Evolutionary conservation across 768 basidiomycete species (phyloP).

Genomic region (Tylopilus felleus): DNA sequence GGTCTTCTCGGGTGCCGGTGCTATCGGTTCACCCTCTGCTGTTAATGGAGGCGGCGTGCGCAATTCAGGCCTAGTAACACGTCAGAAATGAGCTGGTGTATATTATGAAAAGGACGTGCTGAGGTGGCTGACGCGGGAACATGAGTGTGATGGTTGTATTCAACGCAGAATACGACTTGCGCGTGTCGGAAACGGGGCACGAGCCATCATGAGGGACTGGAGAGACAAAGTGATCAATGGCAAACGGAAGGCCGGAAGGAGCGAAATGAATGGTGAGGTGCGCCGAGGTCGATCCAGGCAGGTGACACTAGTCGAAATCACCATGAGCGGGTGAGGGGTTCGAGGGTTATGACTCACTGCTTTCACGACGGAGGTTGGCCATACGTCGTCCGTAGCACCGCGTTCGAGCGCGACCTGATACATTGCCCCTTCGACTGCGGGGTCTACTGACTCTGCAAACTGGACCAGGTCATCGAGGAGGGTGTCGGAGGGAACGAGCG

Average conservation of each 20-base stretch:
- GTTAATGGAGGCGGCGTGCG: conserved; percentile 65
- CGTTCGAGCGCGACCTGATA: conserved; percentile 71
- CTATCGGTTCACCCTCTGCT: conserved; percentile 59
- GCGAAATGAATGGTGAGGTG: conserved; percentile 54
- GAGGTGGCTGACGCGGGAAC: conserved; percentile 49
- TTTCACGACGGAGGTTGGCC: conserved; percentile 35
- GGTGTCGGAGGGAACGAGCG: conserved; percentile 39
- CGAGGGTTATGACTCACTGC: conserved; percentile 52
- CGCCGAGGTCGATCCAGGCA: conserved; percentile 52
- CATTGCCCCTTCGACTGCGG: conserved; percentile 41
- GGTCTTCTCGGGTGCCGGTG: conserved; percentile 63
- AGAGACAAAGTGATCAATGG: conserved; percentile 68
- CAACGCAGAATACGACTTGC: conserved; percentile 29
- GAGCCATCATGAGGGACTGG: conserved; percentile 67
- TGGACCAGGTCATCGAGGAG: conserved; percentile 45
- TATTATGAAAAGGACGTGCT: conserved; percentile 38
- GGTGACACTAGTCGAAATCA: conserved; percentile 55
- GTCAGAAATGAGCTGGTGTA: conserved; percentile 1
- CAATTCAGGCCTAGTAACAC: conserved; percentile 55
- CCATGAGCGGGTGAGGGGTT: conserved; percentile 12
- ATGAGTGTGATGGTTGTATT: conserved; percentile 56
- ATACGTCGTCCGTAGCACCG: conserved; percentile 36
- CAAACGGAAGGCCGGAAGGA: conserved; percentile 48
- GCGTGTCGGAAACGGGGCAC: conserved; percentile 40
- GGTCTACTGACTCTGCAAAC: conserved; percentile 41